Evolutionary conservation across 2,329 filamentous ascomycete genomes (phyloP), one percentile per base, ranked within the genome.

Genomic region (Pezicula radicicola): DNA sequence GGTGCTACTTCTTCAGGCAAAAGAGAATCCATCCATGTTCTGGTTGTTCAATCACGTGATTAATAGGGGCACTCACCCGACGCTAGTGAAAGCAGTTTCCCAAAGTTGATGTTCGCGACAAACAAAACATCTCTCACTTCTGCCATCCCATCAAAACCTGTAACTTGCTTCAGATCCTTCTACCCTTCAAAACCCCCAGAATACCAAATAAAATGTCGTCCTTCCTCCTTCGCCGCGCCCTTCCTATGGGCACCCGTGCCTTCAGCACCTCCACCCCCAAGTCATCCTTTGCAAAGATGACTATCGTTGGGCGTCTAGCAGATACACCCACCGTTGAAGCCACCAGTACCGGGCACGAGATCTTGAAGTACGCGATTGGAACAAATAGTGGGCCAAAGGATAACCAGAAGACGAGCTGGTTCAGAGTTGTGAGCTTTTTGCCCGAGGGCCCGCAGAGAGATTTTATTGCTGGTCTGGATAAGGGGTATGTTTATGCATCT

Each of bases 231-330:
- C 58, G 58, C 44, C 66, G 73, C 75, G 68, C 73, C 70, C 66
- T 72, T 58, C 62, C 73, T 33, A 63, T 64, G 39, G 53, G 65
- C 57, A 68, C 78, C 62, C 90, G 91, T 72, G 73, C 85, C 66
- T 96, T 97, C 81, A 90, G 84, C 75, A 85, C 87, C 42, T 74
- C 84, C 39, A 71, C 81, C 46, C 63, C 75, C 41, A 74, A 75
- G 60, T 79, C 82, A 56, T 73, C 79, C 57, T 66, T 94, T 60
- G 89, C 94, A 61, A 88, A 86, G 72, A 88, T 99, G 76, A 88
- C 85, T 65, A 77, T 99, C 70, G 80, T 97, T 62, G 94, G 94
- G 66, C 88, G 91, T 70, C 84, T 99, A 48, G 91, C 82, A 55
- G 81, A 84, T 63, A 80, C 83, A 49, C 93, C 94, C 53, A 92